A percentile compares a stretch with the other conserved stretches of the same genome.
Evolutionary conservation across 148 eudicot species (phyloP).

Genomic region (Dysphania ambrosioides): DNA sequence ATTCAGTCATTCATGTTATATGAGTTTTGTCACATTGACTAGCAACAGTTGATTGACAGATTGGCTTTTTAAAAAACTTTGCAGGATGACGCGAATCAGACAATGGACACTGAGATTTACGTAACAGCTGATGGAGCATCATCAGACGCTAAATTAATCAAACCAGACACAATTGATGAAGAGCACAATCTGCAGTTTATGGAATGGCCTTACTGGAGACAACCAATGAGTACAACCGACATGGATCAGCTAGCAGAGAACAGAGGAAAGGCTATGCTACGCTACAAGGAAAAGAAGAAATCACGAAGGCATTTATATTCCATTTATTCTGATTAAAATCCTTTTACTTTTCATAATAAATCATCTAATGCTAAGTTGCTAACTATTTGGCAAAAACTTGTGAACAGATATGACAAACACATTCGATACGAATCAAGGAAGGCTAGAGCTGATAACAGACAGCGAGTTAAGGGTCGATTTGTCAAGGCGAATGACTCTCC

Average conservation of each 20-base stretch:
- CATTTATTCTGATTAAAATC: neutral
- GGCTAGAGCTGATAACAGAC: conserved; percentile 32
- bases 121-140: conserved; percentile 14
- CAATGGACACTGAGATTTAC: conserved; percentile 13
- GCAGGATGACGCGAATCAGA: conserved; percentile 24
- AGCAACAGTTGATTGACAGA: neutral
- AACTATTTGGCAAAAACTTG: neutral
- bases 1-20: neutral
- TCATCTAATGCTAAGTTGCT: neutral
- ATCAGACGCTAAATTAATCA: conserved; percentile 8
- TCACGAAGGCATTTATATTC: conserved; percentile 22
- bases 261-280: conserved; percentile 33
- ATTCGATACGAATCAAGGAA: conserved; percentile 35
- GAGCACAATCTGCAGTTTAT: conserved; percentile 22
- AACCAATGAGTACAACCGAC: conserved; percentile 25
- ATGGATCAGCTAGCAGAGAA: conserved; percentile 33
- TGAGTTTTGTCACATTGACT: neutral
- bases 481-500: conserved; percentile 21
- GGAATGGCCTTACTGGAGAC: conserved; percentile 32
- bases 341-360: neutral
- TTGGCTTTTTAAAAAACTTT: neutral
- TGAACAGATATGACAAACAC: conserved; percentile 33
- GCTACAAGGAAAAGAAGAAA: conserved; percentile 39
- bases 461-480: conserved; percentile 33
- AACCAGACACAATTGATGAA: conserved; percentile 24